These are phyloP conservation scores for Cytospora leucostoma DNA, from an alignment of 2,329 filamentous ascomycete genomes.

Conservation along the genomic window DNA sequence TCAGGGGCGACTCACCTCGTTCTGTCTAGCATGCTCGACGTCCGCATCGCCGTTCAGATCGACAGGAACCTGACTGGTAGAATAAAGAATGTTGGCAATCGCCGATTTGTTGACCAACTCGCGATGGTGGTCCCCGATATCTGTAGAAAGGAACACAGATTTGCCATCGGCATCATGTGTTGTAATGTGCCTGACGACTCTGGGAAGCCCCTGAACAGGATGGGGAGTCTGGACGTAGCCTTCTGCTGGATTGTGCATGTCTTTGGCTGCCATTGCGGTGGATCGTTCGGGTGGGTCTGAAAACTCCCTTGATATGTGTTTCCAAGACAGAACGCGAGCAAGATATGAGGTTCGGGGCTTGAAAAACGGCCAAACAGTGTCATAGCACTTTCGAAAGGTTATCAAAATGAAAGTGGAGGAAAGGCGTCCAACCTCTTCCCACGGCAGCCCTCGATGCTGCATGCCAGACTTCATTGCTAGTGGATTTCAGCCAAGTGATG, in stretches of 20 bases:
- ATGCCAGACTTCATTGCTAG: no score
- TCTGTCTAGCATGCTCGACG: conserved; percentile 27
- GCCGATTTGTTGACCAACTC: conserved; percentile 32
- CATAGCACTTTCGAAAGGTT: no score
- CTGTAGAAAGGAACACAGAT: conserved; percentile 32
- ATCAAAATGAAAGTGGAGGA: no score
- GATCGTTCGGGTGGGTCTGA: no score
- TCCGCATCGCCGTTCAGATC: conserved; percentile 32
- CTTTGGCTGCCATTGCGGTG: neutral
- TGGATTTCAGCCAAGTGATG: no score
- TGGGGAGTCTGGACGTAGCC: neutral
- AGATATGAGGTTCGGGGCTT: no score
- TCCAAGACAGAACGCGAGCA: no score
- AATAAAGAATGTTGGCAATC: conserved; percentile 35
- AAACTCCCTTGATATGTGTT: no score
- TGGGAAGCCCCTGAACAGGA: conserved; percentile 27
- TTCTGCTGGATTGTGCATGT: neutral
- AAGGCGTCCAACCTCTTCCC: no score
- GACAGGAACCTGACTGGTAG: conserved; percentile 32
- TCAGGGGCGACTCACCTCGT: neutral
- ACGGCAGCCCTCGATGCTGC: no score
- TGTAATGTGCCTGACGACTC: conserved; percentile 29
- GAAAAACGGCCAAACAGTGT: no score
- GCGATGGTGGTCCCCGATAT: conserved; percentile 35
- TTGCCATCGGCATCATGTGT: conserved; percentile 30